Evolutionary conservation across 2,329 filamentous ascomycete genomes (phyloP).

Genomic region (Fusarium beomiforme): DNA sequence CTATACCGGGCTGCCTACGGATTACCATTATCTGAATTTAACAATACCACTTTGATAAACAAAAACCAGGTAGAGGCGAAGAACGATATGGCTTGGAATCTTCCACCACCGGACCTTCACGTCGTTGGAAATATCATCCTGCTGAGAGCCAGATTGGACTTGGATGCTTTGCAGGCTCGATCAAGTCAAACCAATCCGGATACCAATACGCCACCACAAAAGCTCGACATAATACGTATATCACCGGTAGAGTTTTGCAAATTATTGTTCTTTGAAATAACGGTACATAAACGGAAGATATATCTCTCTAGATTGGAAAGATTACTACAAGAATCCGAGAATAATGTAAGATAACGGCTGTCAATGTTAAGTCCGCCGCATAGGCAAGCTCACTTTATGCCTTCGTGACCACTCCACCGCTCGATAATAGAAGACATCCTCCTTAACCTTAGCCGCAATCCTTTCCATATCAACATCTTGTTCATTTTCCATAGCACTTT

Average conservation of each 20-base stretch:
- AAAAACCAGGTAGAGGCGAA: rapidly evolving
- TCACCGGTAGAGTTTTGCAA: slow-evolving; percentile 4
- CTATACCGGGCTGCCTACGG: slow-evolving; percentile 34
- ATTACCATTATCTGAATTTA: neutral
- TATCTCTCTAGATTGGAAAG: slow-evolving; percentile 31
- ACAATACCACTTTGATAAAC: neutral
- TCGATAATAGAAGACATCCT: slow-evolving; percentile 27
- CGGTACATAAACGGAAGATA: slow-evolving; percentile 30
- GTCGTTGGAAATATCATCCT: neutral
- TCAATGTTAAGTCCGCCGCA: rapidly evolving
- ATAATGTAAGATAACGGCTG: neutral
- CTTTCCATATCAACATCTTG: slow-evolving; percentile 6
- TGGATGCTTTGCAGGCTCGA: neutral
- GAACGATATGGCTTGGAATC: neutral
- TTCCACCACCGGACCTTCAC: neutral
- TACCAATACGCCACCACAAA: neutral
- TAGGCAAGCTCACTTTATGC: neutral
- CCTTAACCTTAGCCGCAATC: slow-evolving; percentile 5
- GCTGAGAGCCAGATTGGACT: neutral
- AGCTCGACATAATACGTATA: neutral
- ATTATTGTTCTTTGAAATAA: slow-evolving; percentile 35
- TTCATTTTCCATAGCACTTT: slow-evolving; percentile 7
- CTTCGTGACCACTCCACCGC: slow-evolving; percentile 29
- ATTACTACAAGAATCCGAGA: neutral
- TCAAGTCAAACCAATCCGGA: neutral